Evolutionary conservation across 768 basidiomycete genomes (phyloP).

Genomic region (Austroboletus eburneus): DNA sequence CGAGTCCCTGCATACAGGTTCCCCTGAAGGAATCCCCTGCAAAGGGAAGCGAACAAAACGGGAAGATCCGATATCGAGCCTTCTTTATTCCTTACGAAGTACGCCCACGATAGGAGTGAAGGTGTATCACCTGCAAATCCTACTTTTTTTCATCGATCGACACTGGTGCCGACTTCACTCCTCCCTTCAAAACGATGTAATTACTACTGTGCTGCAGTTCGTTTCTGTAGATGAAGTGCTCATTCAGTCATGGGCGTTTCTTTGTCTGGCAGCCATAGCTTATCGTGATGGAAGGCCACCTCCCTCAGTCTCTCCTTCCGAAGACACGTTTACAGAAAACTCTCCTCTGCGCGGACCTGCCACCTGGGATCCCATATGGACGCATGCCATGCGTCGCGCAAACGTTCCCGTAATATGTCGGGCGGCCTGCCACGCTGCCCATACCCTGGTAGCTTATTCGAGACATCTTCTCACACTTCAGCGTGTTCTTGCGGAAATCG

Average conservation of each 20-base stretch:
- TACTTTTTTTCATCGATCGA: conserved; percentile 81
- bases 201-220: conserved; percentile 52
- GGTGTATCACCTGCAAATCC: conserved; percentile 61
- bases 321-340: background rate
- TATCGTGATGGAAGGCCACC: conserved; percentile 36
- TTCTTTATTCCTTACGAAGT: conserved; percentile 49
- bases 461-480: conserved; percentile 47
- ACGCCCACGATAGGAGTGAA: conserved; percentile 31
- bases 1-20: conserved; percentile 47
- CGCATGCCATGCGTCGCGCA: conserved; percentile 70
- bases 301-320: conserved; percentile 1
- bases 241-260: conserved; percentile 81
- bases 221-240: conserved; percentile 59
- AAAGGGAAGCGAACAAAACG: conserved; percentile 50
- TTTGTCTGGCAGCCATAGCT: conserved; percentile 74
- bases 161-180: conserved; percentile 67
- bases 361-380: conserved; percentile 86
- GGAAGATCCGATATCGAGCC: conserved; percentile 54
- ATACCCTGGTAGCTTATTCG: conserved; percentile 46
- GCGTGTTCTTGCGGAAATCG: conserved; percentile 67
- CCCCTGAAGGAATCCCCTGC: conserved; percentile 24
- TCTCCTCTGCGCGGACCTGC: conserved; percentile 13
- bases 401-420: conserved; percentile 68
- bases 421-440: conserved; percentile 71
- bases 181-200: conserved; percentile 52